A percentile compares a stretch with the other conserved stretches of the same genome.
Conservation (phyloP, 1,139 yeast species). For the Williopsis jadinii region DNA sequence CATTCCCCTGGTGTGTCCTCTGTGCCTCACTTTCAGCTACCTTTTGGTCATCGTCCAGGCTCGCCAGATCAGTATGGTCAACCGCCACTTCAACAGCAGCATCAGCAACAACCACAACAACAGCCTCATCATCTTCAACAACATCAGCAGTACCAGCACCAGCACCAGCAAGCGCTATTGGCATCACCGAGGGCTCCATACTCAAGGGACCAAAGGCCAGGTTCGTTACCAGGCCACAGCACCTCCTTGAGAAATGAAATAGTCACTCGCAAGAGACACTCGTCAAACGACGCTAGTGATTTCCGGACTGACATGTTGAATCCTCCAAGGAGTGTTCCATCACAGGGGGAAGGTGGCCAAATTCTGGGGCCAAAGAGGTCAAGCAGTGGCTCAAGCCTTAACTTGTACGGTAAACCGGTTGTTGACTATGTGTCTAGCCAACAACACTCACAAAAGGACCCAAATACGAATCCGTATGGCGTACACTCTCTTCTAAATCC, state of each 20-base stretch:
- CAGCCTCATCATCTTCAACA: not conserved
- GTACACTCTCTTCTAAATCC: conserved; percentile 22
- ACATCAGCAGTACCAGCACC: conserved; percentile 4
- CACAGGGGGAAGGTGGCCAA: too few relatives aligned
- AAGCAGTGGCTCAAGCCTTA: too few relatives aligned
- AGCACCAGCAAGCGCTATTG: conserved; percentile 3
- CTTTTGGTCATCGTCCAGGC: too few relatives aligned
- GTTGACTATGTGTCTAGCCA: too few relatives aligned
- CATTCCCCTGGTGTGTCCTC: too few relatives aligned
- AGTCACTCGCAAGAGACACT: conserved; percentile 19
- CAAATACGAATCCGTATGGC: conserved; percentile 10
- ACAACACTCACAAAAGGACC: conserved; percentile 4
- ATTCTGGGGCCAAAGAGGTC: too few relatives aligned
- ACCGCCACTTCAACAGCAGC: not conserved
- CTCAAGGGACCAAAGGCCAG: conserved; percentile 15
- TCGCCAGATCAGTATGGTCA: too few relatives aligned
- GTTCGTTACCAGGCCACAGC: conserved; percentile 17
- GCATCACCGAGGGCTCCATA: too few relatives aligned
- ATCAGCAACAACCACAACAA: not conserved
- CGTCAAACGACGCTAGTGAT: conserved; percentile 18
- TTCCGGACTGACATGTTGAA: conserved; percentile 7
- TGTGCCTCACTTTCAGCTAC: too few relatives aligned
- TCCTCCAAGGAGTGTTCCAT: conserved; percentile 27
- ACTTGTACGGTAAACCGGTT: too few relatives aligned
- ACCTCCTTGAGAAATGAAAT: conserved; percentile 10